phyloP scores from a whole-genome alignment of 331 rosid genomes.

The Arachis monticola region DNA sequence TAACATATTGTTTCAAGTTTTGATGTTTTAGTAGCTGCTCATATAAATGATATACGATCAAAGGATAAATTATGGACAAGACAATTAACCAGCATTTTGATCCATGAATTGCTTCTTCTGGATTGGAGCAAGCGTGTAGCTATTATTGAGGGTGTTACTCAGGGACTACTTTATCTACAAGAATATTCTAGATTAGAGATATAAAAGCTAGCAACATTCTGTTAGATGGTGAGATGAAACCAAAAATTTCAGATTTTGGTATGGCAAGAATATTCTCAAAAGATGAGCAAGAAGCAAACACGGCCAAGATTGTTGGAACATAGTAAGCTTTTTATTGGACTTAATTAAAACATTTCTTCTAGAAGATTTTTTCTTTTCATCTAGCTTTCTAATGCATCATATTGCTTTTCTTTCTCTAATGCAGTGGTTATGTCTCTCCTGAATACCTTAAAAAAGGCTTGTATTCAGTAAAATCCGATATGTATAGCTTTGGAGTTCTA shows the following conservation, averaged over 20 bases:
- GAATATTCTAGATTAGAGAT: conserved; percentile 48
- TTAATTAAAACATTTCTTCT: neutral
- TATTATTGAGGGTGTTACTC: conserved; percentile 51
- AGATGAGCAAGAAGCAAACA: conserved; percentile 52
- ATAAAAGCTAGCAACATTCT: conserved; percentile 53
- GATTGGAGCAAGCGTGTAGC: conserved; percentile 46
- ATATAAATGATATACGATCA: too few species aligned
- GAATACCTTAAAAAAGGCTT: conserved; percentile 42
- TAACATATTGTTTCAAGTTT: neutral
- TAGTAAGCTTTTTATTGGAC: conserved; percentile 17
- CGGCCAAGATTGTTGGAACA: conserved; percentile 50
- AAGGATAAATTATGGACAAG: too few species aligned
- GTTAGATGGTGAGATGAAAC: conserved; percentile 40
- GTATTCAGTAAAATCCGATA: conserved; percentile 50
- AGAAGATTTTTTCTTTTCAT: neutral
- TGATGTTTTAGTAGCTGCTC: too few species aligned
- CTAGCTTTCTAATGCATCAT: neutral
- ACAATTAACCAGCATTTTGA: neutral
- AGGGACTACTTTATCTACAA: conserved; percentile 57
- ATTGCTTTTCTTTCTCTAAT: neutral
- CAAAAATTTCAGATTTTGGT: conserved; percentile 53
- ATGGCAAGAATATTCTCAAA: conserved; percentile 47
- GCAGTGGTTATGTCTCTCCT: conserved; percentile 52
- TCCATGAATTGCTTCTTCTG: neutral
- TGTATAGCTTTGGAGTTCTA: conserved; percentile 53